Evolutionary conservation across 768 basidiomycete species (phyloP).

Genomic region (Suillus clintonianus): DNA sequence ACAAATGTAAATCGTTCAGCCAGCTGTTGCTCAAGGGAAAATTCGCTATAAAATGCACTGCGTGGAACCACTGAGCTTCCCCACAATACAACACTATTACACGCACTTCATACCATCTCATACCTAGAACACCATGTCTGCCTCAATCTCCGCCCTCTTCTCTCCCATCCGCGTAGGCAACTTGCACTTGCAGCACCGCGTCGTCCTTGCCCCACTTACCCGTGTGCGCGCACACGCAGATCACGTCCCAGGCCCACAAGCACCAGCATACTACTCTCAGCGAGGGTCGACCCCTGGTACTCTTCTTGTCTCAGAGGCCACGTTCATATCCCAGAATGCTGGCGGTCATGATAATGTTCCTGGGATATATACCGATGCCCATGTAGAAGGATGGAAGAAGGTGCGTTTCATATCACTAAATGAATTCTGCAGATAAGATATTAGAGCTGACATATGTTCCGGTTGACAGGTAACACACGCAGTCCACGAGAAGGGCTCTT

Average conservation of each 20-base stretch:
- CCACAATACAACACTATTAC: too few relatives aligned
- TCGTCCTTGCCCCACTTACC: conserved; percentile 57
- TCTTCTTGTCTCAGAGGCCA: conserved; percentile 59
- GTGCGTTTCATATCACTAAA: conserved; percentile 23
- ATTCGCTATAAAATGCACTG: too few relatives aligned
- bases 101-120: too few relatives aligned
- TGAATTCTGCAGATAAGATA: too few relatives aligned
- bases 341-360: conserved; percentile 54
- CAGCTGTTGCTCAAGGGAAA: too few relatives aligned
- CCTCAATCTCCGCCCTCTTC: conserved; percentile 37
- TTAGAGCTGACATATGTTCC: neutral
- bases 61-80: too few relatives aligned
- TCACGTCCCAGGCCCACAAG: conserved; percentile 40
- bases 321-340: conserved; percentile 50
- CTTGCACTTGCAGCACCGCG: conserved; percentile 45
- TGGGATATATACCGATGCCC: conserved; percentile 65
- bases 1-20: too few relatives aligned
- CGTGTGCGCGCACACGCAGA: conserved; percentile 39
- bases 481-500: conserved; percentile 55
- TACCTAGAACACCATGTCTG: too few relatives aligned
- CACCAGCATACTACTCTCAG: conserved; percentile 51
- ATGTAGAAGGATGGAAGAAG: conserved; percentile 53
- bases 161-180: conserved; percentile 47
- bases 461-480: conserved; percentile 50
- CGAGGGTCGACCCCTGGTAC: conserved; percentile 50